phyloP scores from a whole-genome alignment of 495 filamentous ascomycete genomes.

The Baudoinia panamericana region DNA sequence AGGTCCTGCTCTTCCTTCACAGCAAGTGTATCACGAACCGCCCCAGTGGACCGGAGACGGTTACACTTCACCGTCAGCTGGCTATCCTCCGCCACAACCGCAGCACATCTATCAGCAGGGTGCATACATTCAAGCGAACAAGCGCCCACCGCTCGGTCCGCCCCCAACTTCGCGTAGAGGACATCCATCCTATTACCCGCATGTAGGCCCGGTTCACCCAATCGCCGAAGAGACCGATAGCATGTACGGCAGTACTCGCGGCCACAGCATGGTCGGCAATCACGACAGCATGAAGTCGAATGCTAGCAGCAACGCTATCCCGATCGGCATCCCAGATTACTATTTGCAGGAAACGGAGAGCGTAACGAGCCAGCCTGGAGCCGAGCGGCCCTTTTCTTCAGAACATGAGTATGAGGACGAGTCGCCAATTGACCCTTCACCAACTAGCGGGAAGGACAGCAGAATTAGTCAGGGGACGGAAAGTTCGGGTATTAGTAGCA shows the following conservation, averaged over 20 bases:
- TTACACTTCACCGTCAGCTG: slow-evolving; percentile 6
- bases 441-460: too few relatives aligned
- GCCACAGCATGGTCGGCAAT: not conserved
- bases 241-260: slow-evolving; percentile 36
- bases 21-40: slow-evolving; percentile 8
- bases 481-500: too few relatives aligned
- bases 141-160: slow-evolving; percentile 46
- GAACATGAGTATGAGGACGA: slow-evolving; percentile 1
- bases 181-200: slow-evolving; percentile 57
- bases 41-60: slow-evolving; percentile 19
- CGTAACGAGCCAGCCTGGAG: slow-evolving; percentile 36
- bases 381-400: slow-evolving; percentile 1
- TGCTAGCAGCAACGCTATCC: slow-evolving; percentile 71
- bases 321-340: slow-evolving; percentile 33
- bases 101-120: slow-evolving; percentile 22
- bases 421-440: not conserved
- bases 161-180: slow-evolving; percentile 58
- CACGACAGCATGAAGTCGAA: slow-evolving; percentile 38
- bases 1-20: slow-evolving; percentile 5
- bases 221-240: slow-evolving; percentile 65
- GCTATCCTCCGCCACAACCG: not conserved
- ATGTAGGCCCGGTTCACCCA: slow-evolving; percentile 68
- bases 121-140: slow-evolving; percentile 32
- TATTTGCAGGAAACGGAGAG: slow-evolving; percentile 29
- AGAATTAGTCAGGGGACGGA: too few relatives aligned